Conservation (phyloP, 225 moss, liverwort and hornwort species). For the Physcomitrellopsis africana region DNA sequence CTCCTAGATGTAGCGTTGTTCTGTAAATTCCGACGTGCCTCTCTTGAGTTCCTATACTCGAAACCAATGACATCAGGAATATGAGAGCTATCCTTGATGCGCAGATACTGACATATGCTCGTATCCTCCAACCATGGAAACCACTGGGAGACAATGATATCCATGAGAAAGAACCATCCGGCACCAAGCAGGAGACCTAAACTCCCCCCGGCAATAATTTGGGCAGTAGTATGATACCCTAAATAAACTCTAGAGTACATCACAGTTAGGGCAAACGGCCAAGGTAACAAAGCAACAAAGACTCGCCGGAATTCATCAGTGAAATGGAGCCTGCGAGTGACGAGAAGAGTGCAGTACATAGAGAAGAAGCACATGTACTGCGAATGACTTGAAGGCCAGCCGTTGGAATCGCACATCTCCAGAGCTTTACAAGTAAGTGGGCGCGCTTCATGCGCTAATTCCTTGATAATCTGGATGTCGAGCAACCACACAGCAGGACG, state of each 20-base stretch:
- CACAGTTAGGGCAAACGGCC: constrained; percentile 86
- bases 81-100: constrained; percentile 92
- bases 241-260: constrained; percentile 96
- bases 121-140: constrained; percentile 76
- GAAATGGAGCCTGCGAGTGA: constrained; percentile 62
- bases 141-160: constrained; percentile 48
- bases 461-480: constrained; percentile 62
- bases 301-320: constrained; percentile 66
- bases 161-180: constrained; percentile 71
- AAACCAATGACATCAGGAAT: constrained; percentile 89
- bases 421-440: constrained; percentile 86
- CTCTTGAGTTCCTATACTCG: constrained; percentile 80
- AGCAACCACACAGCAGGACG: constrained; percentile 1
- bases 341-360: constrained; percentile 75
- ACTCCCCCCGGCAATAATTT: constrained; percentile 77
- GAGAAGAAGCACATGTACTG: constrained; percentile 94
- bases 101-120: constrained; percentile 68
- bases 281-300: constrained; percentile 70
- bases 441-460: constrained; percentile 77
- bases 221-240: constrained; percentile 80
- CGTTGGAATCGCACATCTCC: constrained; percentile 98
- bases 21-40: constrained; percentile 50
- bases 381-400: constrained; percentile 98
- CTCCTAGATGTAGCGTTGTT: not conserved
- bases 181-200: constrained; percentile 71